Evolutionary conservation across 225 moss, liverwort and hornwort species (phyloP), one percentile per base, ranked within the genome.

Genomic region (Sphagnum tenellum): DNA sequence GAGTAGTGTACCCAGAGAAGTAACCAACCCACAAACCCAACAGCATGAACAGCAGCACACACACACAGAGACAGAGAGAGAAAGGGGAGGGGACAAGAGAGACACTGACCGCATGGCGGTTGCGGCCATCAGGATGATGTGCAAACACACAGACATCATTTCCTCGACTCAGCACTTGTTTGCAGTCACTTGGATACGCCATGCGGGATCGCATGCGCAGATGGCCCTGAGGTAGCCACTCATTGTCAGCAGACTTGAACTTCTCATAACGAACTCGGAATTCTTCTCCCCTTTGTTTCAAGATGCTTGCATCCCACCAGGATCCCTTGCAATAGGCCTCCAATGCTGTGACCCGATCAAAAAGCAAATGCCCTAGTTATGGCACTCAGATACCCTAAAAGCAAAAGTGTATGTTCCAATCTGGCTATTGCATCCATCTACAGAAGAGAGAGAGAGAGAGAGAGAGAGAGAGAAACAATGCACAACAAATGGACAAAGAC

Each of bases 301-400:
- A 61, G 11, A 86, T 56, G 45, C 66, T 60, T 45, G 72, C 77
- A 67, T 86, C 82, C 86, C 86, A 86, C 86, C 86, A 82, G 8
- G 82, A 86, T 8, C 86, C 86, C 44, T 67, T 53, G 66, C 74
- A 79, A 56, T 82, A 86, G 11, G 82, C 86, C 75, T 86, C 86
- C 70, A 86, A 61, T 0, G 71, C 78, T 85, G 80, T 55, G 9
- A 64, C 49, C n/a, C 58, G 13, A 13, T 13, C 58, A 58, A 58
- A 8, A 58, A 29, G 29, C 29, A 29, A 29, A 29, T 29, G 29
- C 29, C 29, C 29, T 29, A 29, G 29, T 29, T 29, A 29, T 29
- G 1, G 29, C 29, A 29, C 29, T 29, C 29, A 29, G 29, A 29
- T 29, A 29, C 29, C 29, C 29, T 29, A 29, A 29, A 29, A 29